A percentile compares a stretch with the other conserved stretches of the same genome.
Evolutionary conservation across 768 basidiomycete species (phyloP).

Genomic region (Pulveroboletus frians): DNA sequence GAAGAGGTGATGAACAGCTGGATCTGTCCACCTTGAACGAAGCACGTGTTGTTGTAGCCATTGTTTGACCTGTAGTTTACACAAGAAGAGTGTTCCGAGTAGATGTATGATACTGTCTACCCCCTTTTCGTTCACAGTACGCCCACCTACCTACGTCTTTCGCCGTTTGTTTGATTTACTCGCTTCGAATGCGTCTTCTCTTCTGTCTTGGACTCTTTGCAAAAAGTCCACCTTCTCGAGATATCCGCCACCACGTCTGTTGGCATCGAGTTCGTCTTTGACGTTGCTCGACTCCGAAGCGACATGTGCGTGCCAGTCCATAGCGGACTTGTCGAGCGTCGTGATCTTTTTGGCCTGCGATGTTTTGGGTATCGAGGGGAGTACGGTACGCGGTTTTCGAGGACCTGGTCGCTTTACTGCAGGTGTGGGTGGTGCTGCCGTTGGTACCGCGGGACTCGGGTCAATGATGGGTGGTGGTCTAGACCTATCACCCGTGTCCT

Average conservation of each 20-base stretch:
- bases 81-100: background rate
- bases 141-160: slow-evolving; percentile 14
- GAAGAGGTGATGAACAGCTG: background rate
- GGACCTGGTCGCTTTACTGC: slow-evolving; percentile 50
- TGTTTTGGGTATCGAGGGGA: slow-evolving; percentile 49
- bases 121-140: background rate
- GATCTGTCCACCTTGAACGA: background rate
- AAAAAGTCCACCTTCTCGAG: slow-evolving; percentile 84
- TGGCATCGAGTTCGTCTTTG: slow-evolving; percentile 69
- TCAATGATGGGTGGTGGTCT: background rate
- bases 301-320: slow-evolving; percentile 80
- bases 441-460: background rate
- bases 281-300: slow-evolving; percentile 39
- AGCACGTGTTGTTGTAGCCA: background rate
- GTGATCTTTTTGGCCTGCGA: slow-evolving; percentile 71
- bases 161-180: slow-evolving; percentile 52
- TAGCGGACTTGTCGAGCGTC: slow-evolving; percentile 79
- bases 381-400: slow-evolving; percentile 56
- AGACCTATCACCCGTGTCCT: background rate
- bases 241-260: slow-evolving; percentile 72
- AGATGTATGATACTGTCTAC: slow-evolving; percentile 7
- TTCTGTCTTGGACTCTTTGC: slow-evolving; percentile 66
- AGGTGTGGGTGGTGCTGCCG: background rate
- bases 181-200: slow-evolving; percentile 58
- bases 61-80: background rate